Evolutionary conservation across 2,329 filamentous ascomycete species (phyloP).

Genomic region (Chrysoporthe deuterocubensis): DNA sequence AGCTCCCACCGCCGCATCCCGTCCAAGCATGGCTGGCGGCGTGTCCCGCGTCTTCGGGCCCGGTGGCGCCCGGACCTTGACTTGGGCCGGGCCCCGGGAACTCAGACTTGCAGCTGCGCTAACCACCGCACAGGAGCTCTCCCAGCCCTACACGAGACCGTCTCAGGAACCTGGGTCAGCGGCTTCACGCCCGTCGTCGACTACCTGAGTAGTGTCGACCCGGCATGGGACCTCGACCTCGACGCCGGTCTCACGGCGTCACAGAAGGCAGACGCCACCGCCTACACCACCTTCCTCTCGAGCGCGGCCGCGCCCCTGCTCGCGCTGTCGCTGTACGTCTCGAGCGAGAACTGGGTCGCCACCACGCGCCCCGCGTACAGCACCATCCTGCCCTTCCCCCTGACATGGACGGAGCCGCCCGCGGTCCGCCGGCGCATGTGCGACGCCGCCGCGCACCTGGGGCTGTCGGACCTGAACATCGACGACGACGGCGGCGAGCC

Average conservation of each 20-base stretch:
- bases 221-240: constrained; percentile 43
- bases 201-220: constrained; percentile 50
- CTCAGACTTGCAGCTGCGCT: background rate
- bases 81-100: too few relatives aligned
- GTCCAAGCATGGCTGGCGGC: too few relatives aligned
- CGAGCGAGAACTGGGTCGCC: constrained; percentile 81
- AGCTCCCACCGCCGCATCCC: too few relatives aligned
- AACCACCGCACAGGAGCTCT: constrained; percentile 51
- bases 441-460: constrained; percentile 69
- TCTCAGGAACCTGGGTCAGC: constrained; percentile 55
- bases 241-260: constrained; percentile 45
- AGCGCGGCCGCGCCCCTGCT: constrained; percentile 77
- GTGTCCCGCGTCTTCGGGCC: too few relatives aligned
- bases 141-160: constrained; percentile 57
- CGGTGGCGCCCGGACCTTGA: too few relatives aligned
- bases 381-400: constrained; percentile 78
- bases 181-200: constrained; percentile 66
- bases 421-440: constrained; percentile 72
- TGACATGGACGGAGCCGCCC: constrained; percentile 85
- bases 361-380: constrained; percentile 82
- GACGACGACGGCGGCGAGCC: constrained; percentile 40
- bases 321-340: constrained; percentile 88
- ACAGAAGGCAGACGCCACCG: constrained; percentile 53
- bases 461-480: constrained; percentile 69
- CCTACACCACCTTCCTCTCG: constrained; percentile 71